A percentile compares a stretch with the other conserved stretches of the same genome.
Conservation (phyloP, 129 eudicot species). For the Artemisia tridentata region DNA sequence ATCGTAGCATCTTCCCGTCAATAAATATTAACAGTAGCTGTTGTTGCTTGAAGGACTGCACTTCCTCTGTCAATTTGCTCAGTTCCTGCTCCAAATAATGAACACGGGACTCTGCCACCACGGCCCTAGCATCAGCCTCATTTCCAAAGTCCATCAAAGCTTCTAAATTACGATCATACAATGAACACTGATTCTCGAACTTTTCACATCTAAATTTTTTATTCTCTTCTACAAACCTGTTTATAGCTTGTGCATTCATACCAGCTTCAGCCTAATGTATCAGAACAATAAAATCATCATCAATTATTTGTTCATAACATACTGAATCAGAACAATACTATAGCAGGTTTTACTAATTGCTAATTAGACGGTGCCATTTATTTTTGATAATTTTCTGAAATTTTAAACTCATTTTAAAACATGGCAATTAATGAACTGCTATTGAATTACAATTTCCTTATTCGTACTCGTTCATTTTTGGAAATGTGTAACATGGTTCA, state of each 20-base stretch:
- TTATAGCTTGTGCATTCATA: conserved; percentile 82
- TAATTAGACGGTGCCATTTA: background rate
- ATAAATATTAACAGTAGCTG: conserved; percentile 36
- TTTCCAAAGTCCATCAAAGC: conserved; percentile 90
- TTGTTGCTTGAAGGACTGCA: conserved; percentile 45
- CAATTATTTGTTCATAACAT: background rate
- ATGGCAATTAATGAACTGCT: background rate
- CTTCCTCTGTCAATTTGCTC: conserved; percentile 47
- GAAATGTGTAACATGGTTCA: background rate
- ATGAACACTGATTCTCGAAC: conserved; percentile 80
- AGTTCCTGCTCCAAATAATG: conserved; percentile 65
- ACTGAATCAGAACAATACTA: background rate
- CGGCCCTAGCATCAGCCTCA: conserved; percentile 83
- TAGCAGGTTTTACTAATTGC: too few relatives aligned
- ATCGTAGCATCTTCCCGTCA: background rate
- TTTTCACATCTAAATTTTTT: conserved; percentile 59
- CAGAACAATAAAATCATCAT: conserved; percentile 5
- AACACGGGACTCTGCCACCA: conserved; percentile 55
- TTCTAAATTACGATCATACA: conserved; percentile 75
- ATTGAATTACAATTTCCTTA: background rate
- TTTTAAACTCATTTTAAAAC: background rate
- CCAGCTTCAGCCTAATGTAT: conserved; percentile 63
- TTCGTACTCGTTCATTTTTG: background rate
- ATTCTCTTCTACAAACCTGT: conserved; percentile 87
- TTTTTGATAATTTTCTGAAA: background rate